Conservation (phyloP, 768 basidiomycete genomes). For the Cubamyces lactineus region DNA sequence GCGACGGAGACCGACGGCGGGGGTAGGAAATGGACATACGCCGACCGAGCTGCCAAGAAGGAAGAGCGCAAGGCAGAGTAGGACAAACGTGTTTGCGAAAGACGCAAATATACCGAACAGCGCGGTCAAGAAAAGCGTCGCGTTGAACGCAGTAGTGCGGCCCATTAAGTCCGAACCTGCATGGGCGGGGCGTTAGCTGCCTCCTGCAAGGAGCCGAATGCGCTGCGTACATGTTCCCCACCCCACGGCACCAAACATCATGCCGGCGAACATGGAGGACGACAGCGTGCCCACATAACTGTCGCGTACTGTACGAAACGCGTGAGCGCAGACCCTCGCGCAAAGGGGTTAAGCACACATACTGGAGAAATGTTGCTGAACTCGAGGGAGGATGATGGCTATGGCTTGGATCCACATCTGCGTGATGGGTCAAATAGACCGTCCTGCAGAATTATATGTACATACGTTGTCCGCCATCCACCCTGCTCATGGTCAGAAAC, state of each 20-base stretch:
- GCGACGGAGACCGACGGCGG: not conserved
- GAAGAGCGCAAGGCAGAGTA: conserved; percentile 80
- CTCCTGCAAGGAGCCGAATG: not conserved
- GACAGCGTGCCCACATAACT: conserved; percentile 80
- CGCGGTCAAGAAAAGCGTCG: conserved; percentile 87
- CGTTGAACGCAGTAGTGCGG: conserved; percentile 88
- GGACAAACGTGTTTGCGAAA: conserved; percentile 65
- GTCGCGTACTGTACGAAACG: conserved; percentile 60
- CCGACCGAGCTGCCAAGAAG: conserved; percentile 93
- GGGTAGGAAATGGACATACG: conserved; percentile 48
- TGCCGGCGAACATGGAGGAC: conserved; percentile 91
- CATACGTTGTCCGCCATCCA: conserved; percentile 94
- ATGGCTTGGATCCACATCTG: conserved; percentile 95
- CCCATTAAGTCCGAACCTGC: conserved; percentile 86
- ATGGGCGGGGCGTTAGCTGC: not conserved
- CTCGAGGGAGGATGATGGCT: conserved; percentile 93
- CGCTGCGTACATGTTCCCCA: conserved; percentile 78
- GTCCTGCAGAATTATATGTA: conserved; percentile 7
- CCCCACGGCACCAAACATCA: conserved; percentile 93
- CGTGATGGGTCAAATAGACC: conserved; percentile 33
- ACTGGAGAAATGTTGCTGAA: conserved; percentile 88
- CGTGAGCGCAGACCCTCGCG: not conserved
- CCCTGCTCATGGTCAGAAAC: conserved; percentile 46
- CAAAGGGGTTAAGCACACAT: conserved; percentile 20
- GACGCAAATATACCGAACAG: conserved; percentile 85